Base-by-base conservation (phyloP, 2,329 filamentous ascomycete genomes). In the Dendrostoma leiphaemia region DNA sequence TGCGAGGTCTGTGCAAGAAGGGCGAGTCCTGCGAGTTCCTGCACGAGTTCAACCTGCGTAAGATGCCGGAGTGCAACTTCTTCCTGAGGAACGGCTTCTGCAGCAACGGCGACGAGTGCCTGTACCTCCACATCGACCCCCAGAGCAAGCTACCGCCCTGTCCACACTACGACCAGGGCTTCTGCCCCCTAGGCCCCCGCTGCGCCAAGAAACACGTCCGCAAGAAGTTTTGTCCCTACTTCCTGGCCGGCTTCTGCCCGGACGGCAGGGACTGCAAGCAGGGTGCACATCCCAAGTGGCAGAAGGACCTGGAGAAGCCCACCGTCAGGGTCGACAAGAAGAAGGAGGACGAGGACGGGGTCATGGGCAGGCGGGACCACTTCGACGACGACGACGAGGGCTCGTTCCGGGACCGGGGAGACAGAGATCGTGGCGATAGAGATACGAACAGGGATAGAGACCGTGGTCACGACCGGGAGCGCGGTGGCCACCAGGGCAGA, bases 51-150 rank as follows among this genome's bases (percentile, higher is more conserved):
- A 97, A 99, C 74, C 82, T 99, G 63, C 86, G 94, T 60, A 92
- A 94, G 72, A 97, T 97, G 91, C 92, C 94, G 59, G 94, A 97
- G 75, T 99, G 94, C 75, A 96, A 96, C 67, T 96, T 96, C 73
- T 97, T 93, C 74, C 86, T 91, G 54, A 84, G 91, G 58, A 96
- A 94, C 67, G 91, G 91, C 53, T 97, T 95, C 70, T 99, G 94
- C 74, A 90, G 89, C 60, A 96, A 97, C 73, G 94, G 93, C 62
- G 93, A 97, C 71, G 94, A 99, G 74, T 99, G 94, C 67, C 78
- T 96, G 5, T 96, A 96, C 70, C 84, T 96, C 44, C 91, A 96
- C 73, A 89, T 95, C 64, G 90, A 94, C 64, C 89, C 91, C 47
- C 82, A 90, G 68, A 85, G 88, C 58, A 86, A 90, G 66, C 76